Conservation (phyloP, 805 yeast genomes). For the Metschnikowia baotianmanensis region DNA sequence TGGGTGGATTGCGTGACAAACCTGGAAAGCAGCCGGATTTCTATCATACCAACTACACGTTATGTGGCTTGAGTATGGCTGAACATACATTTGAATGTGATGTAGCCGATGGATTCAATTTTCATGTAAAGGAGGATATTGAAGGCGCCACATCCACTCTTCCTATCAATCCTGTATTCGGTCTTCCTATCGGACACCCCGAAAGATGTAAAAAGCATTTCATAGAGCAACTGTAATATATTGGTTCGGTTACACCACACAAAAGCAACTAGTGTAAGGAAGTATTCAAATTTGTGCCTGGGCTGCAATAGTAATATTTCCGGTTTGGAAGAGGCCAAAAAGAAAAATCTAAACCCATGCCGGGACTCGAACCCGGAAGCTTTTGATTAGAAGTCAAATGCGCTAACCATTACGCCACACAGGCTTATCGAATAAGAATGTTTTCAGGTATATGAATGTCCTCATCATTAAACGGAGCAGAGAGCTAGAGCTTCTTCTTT, state of each 20-base stretch:
- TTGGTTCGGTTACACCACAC: not conserved
- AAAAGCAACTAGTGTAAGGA: too few relatives aligned
- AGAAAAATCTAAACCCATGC: constrained; percentile 16
- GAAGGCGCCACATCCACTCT: constrained; percentile 14
- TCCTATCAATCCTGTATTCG: constrained; percentile 35
- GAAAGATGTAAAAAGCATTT: constrained; percentile 23
- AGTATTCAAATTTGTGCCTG: too few relatives aligned
- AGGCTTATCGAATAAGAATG: too few relatives aligned
- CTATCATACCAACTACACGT: constrained; percentile 85
- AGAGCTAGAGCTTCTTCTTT: too few relatives aligned
- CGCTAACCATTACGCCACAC: constrained; percentile 24
- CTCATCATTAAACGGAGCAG: too few relatives aligned
- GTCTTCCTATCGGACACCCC: constrained; percentile 48
- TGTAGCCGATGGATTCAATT: constrained; percentile 2
- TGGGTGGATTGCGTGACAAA: constrained; percentile 85
- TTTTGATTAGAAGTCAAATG: constrained; percentile 23
- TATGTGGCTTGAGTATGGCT: constrained; percentile 68
- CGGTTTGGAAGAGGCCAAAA: not conserved
- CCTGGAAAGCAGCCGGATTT: constrained; percentile 80
- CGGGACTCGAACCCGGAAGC: constrained; percentile 25
- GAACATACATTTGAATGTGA: constrained; percentile 35
- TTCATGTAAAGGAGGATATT: constrained; percentile 2
- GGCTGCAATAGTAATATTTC: not conserved
- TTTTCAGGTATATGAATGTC: too few relatives aligned
- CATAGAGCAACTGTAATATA: not conserved